Conservation (phyloP, 495 filamentous ascomycete genomes). For the Xylaria telfairii region DNA sequence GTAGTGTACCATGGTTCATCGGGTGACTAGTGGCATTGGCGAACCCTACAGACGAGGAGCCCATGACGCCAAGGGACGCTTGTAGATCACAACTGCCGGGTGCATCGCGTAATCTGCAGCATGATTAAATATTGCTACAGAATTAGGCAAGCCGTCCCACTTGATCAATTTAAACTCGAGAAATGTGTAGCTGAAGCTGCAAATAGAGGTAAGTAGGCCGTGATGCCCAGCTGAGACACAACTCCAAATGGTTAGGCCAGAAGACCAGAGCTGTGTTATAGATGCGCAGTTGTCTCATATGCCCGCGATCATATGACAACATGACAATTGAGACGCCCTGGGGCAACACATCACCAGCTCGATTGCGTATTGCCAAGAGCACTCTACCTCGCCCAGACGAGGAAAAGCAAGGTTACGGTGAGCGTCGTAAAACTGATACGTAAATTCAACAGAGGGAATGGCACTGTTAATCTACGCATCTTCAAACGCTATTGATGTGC, state of each 20-base stretch:
- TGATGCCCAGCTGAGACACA: neutral
- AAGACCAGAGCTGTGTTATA: neutral
- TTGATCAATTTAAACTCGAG: neutral
- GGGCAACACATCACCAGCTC: neutral
- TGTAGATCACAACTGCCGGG: constrained; percentile 13
- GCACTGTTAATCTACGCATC: constrained; percentile 12
- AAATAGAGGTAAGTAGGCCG: constrained; percentile 2
- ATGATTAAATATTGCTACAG: constrained; percentile 10
- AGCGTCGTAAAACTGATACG: neutral
- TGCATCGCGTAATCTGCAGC: neutral
- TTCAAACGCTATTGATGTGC: neutral
- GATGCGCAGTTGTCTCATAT: neutral
- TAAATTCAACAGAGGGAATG: neutral
- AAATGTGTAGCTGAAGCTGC: constrained; percentile 6
- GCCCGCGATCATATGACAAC: neutral
- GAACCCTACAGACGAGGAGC: neutral
- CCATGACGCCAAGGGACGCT: constrained; percentile 5
- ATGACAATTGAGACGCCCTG: neutral
- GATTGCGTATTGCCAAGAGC: neutral
- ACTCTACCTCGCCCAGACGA: neutral
- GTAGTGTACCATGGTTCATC: neutral
- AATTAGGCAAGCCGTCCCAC: constrained; percentile 11
- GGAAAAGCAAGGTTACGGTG: neutral
- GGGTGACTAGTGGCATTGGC: constrained; percentile 3
- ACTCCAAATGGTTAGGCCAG: neutral